These are phyloP conservation scores for Ensete ventricosum DNA, from an alignment of 176 grass and related monocot species.

Conservation along the genomic window DNA sequence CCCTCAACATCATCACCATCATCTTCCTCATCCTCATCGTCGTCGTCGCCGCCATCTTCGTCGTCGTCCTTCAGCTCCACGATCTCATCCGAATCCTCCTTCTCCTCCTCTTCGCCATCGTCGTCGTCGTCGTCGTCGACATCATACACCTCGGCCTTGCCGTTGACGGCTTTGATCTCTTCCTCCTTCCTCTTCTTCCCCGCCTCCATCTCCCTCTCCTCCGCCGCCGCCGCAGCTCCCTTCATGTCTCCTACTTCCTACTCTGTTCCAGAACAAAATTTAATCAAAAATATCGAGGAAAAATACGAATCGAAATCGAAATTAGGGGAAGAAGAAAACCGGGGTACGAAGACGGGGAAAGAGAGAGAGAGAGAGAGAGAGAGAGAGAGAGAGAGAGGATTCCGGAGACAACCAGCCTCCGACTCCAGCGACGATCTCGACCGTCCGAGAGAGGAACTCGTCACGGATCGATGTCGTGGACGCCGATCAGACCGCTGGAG, in stretches of 20 bases:
- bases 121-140: constrained; percentile 11
- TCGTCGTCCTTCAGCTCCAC: constrained; percentile 14
- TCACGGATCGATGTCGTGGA: constrained; percentile 27
- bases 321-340: not conserved
- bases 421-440: constrained; percentile 2
- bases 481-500: constrained; percentile 2
- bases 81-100: not conserved
- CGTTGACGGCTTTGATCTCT: constrained; percentile 5
- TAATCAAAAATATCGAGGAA: not conserved
- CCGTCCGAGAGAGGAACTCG: not conserved
- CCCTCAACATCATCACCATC: not conserved
- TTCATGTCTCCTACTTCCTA: not conserved
- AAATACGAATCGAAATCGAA: not conserved
- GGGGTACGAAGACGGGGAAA: not conserved
- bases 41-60: not conserved
- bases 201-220: constrained; percentile 12
- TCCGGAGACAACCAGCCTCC: not conserved
- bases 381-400: not conserved
- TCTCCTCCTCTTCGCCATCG: not conserved
- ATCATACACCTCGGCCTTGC: constrained; percentile 4
- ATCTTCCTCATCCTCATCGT: not conserved
- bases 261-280: not conserved
- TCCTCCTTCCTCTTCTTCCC: constrained; percentile 1
- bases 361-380: not conserved
- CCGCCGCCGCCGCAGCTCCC: not conserved